These are phyloP conservation scores for Rosa lucieae DNA, from an alignment of 306 rosid genomes.

Conservation along the genomic window DNA sequence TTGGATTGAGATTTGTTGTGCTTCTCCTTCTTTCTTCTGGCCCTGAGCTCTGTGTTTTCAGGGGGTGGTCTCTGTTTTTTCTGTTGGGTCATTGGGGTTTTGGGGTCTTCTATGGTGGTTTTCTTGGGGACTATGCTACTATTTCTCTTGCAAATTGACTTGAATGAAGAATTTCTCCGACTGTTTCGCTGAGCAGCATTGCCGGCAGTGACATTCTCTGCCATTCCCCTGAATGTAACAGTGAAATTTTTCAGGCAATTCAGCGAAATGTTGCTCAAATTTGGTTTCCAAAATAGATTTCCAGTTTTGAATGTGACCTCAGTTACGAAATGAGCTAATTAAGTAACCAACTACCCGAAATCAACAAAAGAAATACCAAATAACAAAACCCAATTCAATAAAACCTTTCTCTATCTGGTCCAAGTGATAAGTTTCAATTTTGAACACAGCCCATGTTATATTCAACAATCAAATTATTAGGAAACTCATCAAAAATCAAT, in stretches of 20 bases:
- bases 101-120: slow-evolving; percentile 56
- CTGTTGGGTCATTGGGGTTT: slow-evolving; percentile 64
- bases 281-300: background rate
- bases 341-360: background rate
- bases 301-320: background rate
- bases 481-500: background rate
- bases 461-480: background rate
- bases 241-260: background rate
- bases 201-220: slow-evolving; percentile 85
- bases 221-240: slow-evolving; percentile 65
- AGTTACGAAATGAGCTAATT: background rate
- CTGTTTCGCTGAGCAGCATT: slow-evolving; percentile 88
- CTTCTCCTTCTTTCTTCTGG: slow-evolving; percentile 85
- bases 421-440: background rate
- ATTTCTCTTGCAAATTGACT: slow-evolving; percentile 80
- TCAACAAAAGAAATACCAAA: background rate
- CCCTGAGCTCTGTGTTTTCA: slow-evolving; percentile 69
- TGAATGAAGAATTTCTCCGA: slow-evolving; percentile 86
- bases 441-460: background rate
- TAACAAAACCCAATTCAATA: background rate
- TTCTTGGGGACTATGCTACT: slow-evolving; percentile 50
- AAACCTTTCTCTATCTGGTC: background rate
- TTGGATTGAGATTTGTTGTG: slow-evolving; percentile 43
- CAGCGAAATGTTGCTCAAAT: background rate
- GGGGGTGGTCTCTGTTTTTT: slow-evolving; percentile 41